These are phyloP conservation scores for Chaetomium cochliodes DNA, from an alignment of 495 filamentous ascomycete species.

Conservation along the genomic window DNA sequence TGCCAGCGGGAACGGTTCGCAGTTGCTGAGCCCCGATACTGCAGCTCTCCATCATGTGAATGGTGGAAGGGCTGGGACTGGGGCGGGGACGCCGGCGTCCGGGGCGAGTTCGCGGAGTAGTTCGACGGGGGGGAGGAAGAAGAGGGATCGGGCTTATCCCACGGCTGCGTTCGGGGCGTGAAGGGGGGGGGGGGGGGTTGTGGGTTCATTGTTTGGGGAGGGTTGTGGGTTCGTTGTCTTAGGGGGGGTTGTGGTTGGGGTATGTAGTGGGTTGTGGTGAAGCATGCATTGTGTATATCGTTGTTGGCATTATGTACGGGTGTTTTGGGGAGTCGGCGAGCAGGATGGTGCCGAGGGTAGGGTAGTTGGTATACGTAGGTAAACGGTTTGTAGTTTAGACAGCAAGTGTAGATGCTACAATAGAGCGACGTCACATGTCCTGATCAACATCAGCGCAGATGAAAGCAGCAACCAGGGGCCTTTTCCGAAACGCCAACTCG, in stretches of 20 bases:
- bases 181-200: not conserved
- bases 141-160: slow-evolving; percentile 52
- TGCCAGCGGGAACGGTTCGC: not conserved
- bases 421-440: not conserved
- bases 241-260: too few relatives aligned
- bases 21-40: not conserved
- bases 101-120: slow-evolving; percentile 51
- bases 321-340: not conserved
- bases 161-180: slow-evolving; percentile 52
- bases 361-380: not conserved
- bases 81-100: slow-evolving; percentile 28
- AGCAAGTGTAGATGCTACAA: not conserved
- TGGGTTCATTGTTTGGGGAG: too few relatives aligned
- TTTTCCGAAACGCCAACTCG: not conserved
- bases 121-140: slow-evolving; percentile 39
- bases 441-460: not conserved
- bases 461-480: not conserved
- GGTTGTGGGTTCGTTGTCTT: too few relatives aligned
- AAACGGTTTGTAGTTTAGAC: not conserved
- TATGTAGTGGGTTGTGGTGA: too few relatives aligned
- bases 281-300: not conserved
- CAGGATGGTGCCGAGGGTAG: not conserved
- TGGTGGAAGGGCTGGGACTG: slow-evolving; percentile 8
- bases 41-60: not conserved
- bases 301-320: not conserved